Base-by-base conservation (phyloP, 2,329 filamentous ascomycete genomes). In the Ceratocystis cubensis region DNA sequence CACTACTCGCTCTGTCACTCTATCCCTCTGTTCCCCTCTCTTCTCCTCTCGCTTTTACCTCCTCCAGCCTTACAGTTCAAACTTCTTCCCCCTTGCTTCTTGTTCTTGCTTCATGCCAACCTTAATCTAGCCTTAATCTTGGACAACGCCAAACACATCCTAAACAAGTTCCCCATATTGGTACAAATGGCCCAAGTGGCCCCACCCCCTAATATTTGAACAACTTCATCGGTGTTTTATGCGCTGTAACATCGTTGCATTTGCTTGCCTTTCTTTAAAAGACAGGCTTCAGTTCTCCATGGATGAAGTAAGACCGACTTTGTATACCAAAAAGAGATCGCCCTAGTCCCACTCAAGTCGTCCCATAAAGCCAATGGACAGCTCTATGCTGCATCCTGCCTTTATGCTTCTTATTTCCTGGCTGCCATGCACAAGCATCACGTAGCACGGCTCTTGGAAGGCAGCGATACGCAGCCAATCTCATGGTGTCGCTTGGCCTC, bases 61-160 rank as follows among this genome's bases (percentile, higher is more conserved):
- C n/a, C n/a, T 50, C 48, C 37, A 41, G 37, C 48, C 48, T 50
- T 50, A 50, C 5, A 50, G 20, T 50, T 25, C n/a, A 22, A 25
- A 25, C 25, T 25, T 53, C 48, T 5, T 33, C 28, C 53, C 46
- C 53, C 53, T 57, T 57, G 53, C 53, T 17, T 57, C 53, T 7
- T 57, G 53, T 13, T 57, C 53, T 57, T 57, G 25, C 53, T 57
- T 57, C 53, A 57, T 30, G 53, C 25, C 53, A 57, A 57, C 53
- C 53, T 57, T 57, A 57, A 57, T 57, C 53, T 57, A 57, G 53
- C 53, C 53, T 57, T 57, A 57, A 57, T 15, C 53, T 57, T 57
- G 22, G 30, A 33, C 53, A 57, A 30, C 53, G 8, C 53, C 53
- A 57, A 57, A 57, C 53, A 57, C 22, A 57, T 57, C 53, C 15